Evolutionary conservation across 2,329 filamentous ascomycete genomes (phyloP).

Genomic region (Paraconiothyrium brasiliense): DNA sequence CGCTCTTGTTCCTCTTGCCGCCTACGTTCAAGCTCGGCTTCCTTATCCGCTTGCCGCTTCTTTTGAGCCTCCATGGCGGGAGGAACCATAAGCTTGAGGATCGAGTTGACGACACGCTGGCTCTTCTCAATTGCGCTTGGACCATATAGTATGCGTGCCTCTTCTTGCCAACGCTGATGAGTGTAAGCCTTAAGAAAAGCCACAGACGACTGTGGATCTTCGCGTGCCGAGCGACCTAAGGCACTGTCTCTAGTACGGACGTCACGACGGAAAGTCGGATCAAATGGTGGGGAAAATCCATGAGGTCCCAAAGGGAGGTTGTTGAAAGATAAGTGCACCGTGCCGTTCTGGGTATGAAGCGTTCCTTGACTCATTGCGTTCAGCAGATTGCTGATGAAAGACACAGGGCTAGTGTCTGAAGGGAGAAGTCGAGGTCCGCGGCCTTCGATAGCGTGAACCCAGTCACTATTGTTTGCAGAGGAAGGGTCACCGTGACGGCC

Average conservation of each 20-base stretch:
- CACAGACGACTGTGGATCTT: slow-evolving; percentile 77
- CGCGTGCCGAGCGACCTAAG: slow-evolving; percentile 51
- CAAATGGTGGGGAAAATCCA: slow-evolving; percentile 39
- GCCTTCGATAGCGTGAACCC: slow-evolving; percentile 62
- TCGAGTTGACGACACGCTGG: slow-evolving; percentile 71
- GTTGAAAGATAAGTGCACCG: slow-evolving; percentile 63
- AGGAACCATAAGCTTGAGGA: slow-evolving; percentile 80
- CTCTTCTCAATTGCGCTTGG: slow-evolving; percentile 73
- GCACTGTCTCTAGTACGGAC: slow-evolving; percentile 42
- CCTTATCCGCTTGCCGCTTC: slow-evolving; percentile 74
- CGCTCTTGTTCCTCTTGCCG: slow-evolving; percentile 69
- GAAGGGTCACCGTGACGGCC: slow-evolving; percentile 35
- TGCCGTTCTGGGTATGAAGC: slow-evolving; percentile 52
- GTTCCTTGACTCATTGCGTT: slow-evolving; percentile 61
- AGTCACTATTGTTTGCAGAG: slow-evolving; percentile 53
- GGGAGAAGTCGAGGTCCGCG: slow-evolving; percentile 56
- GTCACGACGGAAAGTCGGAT: slow-evolving; percentile 42
- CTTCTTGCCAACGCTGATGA: slow-evolving; percentile 83
- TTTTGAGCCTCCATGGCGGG: slow-evolving; percentile 85
- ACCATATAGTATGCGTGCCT: slow-evolving; percentile 86
- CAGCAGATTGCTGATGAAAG: slow-evolving; percentile 67
- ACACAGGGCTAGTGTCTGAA: slow-evolving; percentile 59
- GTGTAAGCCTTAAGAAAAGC: slow-evolving; percentile 79
- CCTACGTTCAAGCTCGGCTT: slow-evolving; percentile 75
- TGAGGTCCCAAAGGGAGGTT: slow-evolving; percentile 41